Base-by-base conservation (phyloP, 2,329 filamentous ascomycete species). In the Talaromyces sp. region DNA sequence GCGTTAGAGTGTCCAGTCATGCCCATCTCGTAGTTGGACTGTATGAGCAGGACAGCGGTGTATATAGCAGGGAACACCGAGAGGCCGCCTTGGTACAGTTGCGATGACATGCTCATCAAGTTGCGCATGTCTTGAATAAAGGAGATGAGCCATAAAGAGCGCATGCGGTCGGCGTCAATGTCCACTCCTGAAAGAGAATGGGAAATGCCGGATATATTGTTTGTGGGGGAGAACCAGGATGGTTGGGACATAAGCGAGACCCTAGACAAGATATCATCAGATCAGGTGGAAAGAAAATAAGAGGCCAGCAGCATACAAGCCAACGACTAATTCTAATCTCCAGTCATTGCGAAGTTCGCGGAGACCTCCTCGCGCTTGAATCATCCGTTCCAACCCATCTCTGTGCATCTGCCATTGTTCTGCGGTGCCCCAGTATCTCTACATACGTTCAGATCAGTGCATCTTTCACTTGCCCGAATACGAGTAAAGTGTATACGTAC, bases 341-440 rank as follows among this genome's bases (percentile, higher is more conserved):
- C 70, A 73, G 53, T 73, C 67, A 7, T 59, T 53, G 37, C 67
- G 67, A 6, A 73, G 63, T 25, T 61, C 56, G 11, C 61, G 53
- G 17, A 72, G 60, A 6, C 70, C 70, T n/a, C 70, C 70, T 58
- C 65, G 64, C 21, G 68, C 68, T n/a, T 70, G 61, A 15, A 72
- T 69, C 66, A 72, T 72, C 22, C 64, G 61, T 28, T 69, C 63
- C 15, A 73, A 57, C 7, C 70, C 70, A 25, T 62, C 61, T 33
- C 68, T 69, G 36, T 73, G 70, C n/a, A 72, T 64, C 11, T 65
- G 63, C 70, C 69, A 73, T 43, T 68, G 66, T 50, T 60, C 58
- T 53, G 65, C 69, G 1, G 69, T 70, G 10, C 69, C 70, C 70
- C 69, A 72, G 40, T 71, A 72, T 61, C 70, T 62, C 60, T 67